These are phyloP conservation scores for Penicillium sp. DNA, from an alignment of 2,329 filamentous ascomycete genomes.

Conservation along the genomic window DNA sequence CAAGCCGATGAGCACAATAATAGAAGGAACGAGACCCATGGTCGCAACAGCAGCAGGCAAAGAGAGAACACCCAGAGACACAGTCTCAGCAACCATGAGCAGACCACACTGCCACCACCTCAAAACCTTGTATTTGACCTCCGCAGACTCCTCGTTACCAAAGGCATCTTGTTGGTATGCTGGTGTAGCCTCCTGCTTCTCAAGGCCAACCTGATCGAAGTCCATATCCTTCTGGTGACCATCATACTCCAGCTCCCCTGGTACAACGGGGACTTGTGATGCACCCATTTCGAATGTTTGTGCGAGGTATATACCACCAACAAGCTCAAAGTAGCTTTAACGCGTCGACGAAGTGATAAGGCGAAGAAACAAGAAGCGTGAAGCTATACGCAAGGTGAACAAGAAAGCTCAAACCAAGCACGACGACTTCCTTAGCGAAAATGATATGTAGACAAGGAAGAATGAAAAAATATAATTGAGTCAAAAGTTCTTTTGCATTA, in stretches of 20 bases:
- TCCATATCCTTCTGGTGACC: neutral
- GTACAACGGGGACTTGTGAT: neutral
- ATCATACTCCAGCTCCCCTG: conserved; percentile 2
- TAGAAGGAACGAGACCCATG: conserved; percentile 53
- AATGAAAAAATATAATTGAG: conserved; percentile 1
- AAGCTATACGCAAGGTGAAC: neutral
- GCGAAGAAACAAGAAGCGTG: neutral
- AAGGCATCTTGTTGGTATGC: conserved; percentile 38
- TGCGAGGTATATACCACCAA: neutral
- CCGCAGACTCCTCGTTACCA: conserved; percentile 40
- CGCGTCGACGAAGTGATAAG: neutral
- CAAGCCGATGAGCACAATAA: conserved; percentile 55
- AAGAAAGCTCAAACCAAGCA: neutral
- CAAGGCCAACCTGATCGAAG: conserved; percentile 2
- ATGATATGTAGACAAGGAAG: neutral
- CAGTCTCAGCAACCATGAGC: conserved; percentile 58
- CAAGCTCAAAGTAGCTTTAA: neutral
- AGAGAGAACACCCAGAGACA: conserved; percentile 56
- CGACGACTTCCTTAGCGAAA: neutral
- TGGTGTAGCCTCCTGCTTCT: conserved; percentile 19
- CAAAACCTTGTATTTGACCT: conserved; percentile 54
- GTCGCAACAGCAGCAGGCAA: conserved; percentile 53
- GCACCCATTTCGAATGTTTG: conserved; percentile 6
- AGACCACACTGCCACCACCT: conserved; percentile 51
- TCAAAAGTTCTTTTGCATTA: conserved; percentile 6